Evolutionary conservation across 768 basidiomycete genomes (phyloP).

Genomic region (Boletus edulis): DNA sequence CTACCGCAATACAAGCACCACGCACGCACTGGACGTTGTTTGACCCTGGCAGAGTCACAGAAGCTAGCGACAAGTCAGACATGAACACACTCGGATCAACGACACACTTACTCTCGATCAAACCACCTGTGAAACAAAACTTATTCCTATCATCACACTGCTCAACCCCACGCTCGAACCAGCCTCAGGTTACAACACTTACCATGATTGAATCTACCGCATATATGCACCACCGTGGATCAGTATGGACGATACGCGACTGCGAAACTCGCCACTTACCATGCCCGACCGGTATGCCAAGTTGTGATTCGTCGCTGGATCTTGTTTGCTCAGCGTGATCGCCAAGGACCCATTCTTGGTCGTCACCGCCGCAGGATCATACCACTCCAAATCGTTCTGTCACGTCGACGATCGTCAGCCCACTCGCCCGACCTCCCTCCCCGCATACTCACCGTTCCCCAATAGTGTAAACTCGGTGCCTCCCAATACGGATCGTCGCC

Average conservation of each 20-base stretch:
- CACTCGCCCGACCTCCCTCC: too few relatives aligned
- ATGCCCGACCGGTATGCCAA: conserved; percentile 45
- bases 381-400: conserved; percentile 52
- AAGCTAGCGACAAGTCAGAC: conserved; percentile 24
- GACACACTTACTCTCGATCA: conserved; percentile 46
- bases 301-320: conserved; percentile 42
- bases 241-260: conserved; percentile 17
- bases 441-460: conserved; percentile 46
- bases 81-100: neutral
- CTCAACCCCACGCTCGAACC: neutral
- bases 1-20: neutral
- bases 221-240: conserved; percentile 17
- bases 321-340: conserved; percentile 46
- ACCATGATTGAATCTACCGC: conserved; percentile 32
- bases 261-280: conserved; percentile 19
- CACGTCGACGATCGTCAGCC: conserved; percentile 8
- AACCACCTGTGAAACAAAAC: conserved; percentile 80
- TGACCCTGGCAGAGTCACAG: conserved; percentile 41
- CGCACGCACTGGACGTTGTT: conserved; percentile 34
- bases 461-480: conserved; percentile 61
- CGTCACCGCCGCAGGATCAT: conserved; percentile 51
- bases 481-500: conserved; percentile 67
- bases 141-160: conserved; percentile 44
- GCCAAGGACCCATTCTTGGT: conserved; percentile 50
- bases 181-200: neutral